phyloP scores from a whole-genome alignment of 2,329 filamentous ascomycete species.

The Penicillium sp. region DNA sequence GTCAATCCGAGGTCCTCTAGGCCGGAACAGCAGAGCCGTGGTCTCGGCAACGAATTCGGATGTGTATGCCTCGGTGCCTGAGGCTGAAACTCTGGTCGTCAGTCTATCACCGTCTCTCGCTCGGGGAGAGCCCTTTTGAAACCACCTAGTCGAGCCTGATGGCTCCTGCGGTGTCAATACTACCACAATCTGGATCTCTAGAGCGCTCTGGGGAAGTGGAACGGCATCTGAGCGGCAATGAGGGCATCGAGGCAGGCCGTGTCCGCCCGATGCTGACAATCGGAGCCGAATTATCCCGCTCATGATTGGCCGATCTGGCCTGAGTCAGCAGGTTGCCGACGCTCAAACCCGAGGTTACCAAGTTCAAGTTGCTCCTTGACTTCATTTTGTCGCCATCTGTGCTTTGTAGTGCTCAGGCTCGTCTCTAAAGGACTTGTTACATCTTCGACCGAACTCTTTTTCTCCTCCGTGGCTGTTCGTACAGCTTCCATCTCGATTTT shows the following conservation, averaged over 20 bases:
- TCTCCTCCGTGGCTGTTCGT: conserved; percentile 3
- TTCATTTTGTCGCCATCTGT: conserved; percentile 24
- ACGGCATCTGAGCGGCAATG: conserved; percentile 8
- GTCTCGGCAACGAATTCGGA: conserved; percentile 15
- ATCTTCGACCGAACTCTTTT: conserved; percentile 21
- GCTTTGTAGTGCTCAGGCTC: conserved; percentile 14
- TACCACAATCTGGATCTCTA: not conserved
- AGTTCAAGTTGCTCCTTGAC: conserved; percentile 27
- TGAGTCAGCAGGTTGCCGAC: conserved; percentile 35
- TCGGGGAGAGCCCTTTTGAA: not conserved
- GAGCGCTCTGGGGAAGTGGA: not conserved
- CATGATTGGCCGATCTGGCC: conserved; percentile 28
- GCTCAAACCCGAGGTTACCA: conserved; percentile 38
- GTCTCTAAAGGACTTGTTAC: conserved; percentile 14
- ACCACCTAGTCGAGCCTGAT: not conserved
- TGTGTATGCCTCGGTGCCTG: conserved; percentile 14
- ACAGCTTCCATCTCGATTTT: conserved; percentile 4
- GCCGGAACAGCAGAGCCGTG: not conserved
- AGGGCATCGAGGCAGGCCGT: conserved; percentile 25
- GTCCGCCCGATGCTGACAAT: conserved; percentile 40
- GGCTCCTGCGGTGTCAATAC: too few species aligned
- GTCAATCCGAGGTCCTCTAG: conserved; percentile 5
- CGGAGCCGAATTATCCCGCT: conserved; percentile 19
- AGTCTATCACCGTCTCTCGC: not conserved
- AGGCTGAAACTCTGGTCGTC: not conserved